Conservation (phyloP, 225 moss, liverwort and hornwort species). For the Marchantia polymorpha region DNA sequence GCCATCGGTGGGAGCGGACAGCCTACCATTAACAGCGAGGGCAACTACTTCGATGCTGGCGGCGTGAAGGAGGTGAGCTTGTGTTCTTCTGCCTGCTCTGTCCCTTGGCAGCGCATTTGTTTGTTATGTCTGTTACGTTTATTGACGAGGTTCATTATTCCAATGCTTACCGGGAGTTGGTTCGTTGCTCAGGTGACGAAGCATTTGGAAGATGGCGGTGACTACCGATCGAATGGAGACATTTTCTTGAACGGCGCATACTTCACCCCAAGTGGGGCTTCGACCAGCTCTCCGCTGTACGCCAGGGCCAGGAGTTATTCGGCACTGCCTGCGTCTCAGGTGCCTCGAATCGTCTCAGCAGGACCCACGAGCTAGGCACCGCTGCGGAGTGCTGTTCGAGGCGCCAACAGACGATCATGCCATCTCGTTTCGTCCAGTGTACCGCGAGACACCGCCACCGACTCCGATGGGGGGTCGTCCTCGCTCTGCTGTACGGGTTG, state of each 20-base stretch:
- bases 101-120: not conserved
- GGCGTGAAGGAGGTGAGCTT: conserved; percentile 58
- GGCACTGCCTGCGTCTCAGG: conserved; percentile 62
- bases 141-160: not conserved
- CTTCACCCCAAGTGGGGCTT: conserved; percentile 58
- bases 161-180: not conserved
- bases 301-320: conserved; percentile 64
- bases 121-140: not conserved
- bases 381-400: too few relatives aligned
- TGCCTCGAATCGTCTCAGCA: conserved; percentile 48
- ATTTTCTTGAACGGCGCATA: conserved; percentile 57
- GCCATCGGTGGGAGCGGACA: conserved; percentile 78
- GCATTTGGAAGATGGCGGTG: conserved; percentile 61
- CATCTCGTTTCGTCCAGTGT: too few relatives aligned
- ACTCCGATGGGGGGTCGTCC: too few relatives aligned
- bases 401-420: too few relatives aligned
- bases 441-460: too few relatives aligned
- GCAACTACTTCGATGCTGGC: conserved; percentile 57
- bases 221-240: conserved; percentile 73
- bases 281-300: conserved; percentile 41
- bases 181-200: conserved; percentile 43
- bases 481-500: too few relatives aligned
- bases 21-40: conserved; percentile 76
- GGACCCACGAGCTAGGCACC: conserved; percentile 53
- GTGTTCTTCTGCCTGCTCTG: not conserved